Percentiles rank a stretch among this genome's conserved stretches.
These are phyloP conservation scores for Chamaecyparis obtusa DNA, from an alignment of 75 land plant species.

Conservation along the genomic window DNA sequence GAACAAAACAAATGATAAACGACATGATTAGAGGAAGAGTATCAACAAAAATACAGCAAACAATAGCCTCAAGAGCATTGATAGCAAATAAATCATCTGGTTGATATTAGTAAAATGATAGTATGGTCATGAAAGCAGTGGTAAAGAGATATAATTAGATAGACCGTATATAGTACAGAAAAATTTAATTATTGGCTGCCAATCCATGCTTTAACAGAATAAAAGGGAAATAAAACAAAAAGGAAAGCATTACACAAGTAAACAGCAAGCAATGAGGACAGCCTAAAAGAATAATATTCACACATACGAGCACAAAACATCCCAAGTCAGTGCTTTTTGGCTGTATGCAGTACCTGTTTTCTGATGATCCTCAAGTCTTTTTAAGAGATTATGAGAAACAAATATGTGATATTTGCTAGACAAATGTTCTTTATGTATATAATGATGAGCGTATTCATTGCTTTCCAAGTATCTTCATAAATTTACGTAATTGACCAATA, in stretches of 20 bases:
- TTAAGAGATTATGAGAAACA: not conserved
- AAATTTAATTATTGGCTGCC: not conserved
- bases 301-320: not conserved
- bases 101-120: not conserved
- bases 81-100: not conserved
- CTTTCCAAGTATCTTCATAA: not conserved
- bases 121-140: not conserved
- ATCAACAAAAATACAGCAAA: not conserved
- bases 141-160: not conserved
- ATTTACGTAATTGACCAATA: not conserved
- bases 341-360: not conserved
- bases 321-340: not conserved
- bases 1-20: not conserved
- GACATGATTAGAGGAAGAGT: not conserved
- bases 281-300: not conserved
- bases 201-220: not conserved
- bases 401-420: too few relatives aligned
- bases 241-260: not conserved
- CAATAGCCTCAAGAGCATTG: not conserved
- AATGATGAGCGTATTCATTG: not conserved
- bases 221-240: not conserved
- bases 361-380: not conserved
- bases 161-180: not conserved
- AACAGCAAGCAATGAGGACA: not conserved
- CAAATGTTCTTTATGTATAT: not conserved